Evolutionary conservation across 1,284 basidiomycete species (phyloP).

Genomic region (Cryptococcus maquisensis): DNA sequence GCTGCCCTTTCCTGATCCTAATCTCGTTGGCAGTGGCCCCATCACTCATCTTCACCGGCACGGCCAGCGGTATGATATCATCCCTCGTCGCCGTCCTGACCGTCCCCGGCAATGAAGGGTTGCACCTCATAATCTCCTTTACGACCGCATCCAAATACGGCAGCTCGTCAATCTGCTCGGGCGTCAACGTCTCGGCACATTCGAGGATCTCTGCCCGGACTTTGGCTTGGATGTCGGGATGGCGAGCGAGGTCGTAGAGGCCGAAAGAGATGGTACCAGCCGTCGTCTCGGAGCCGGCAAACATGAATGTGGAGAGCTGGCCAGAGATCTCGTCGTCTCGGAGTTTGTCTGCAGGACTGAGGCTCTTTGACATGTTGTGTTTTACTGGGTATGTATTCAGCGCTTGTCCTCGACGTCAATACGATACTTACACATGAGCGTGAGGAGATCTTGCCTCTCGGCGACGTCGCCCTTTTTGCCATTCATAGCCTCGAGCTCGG

Average conservation of each 20-base stretch:
- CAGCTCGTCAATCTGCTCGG: slow-evolving; percentile 25
- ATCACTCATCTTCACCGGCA: slow-evolving; percentile 16
- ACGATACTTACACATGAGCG: slow-evolving; percentile 21
- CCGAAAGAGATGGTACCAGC: slow-evolving; percentile 23
- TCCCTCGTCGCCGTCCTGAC: slow-evolving; percentile 23
- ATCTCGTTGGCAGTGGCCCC: slow-evolving; percentile 18
- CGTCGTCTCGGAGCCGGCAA: slow-evolving; percentile 29
- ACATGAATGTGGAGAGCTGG: slow-evolving; percentile 30
- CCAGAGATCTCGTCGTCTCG: slow-evolving; percentile 26
- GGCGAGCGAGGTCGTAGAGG: slow-evolving; percentile 17
- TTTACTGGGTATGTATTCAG: slow-evolving; percentile 11
- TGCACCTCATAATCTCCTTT: slow-evolving; percentile 26
- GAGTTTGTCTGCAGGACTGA: slow-evolving; percentile 18
- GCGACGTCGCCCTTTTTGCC: slow-evolving; percentile 12
- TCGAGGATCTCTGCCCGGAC: slow-evolving; percentile 22
- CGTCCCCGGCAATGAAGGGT: slow-evolving; percentile 19
- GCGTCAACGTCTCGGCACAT: slow-evolving; percentile 20
- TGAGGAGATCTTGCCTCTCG: slow-evolving; percentile 20
- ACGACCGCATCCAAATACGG: slow-evolving; percentile 25
- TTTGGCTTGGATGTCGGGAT: slow-evolving; percentile 14
- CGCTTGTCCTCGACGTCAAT: neutral
- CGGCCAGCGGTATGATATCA: slow-evolving; percentile 29
- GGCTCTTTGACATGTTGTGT: slow-evolving; percentile 16
- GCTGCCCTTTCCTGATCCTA: slow-evolving; percentile 22
- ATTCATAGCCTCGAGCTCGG: slow-evolving; percentile 11